Evolutionary conservation across 805 yeast genomes (phyloP).

Genomic region (Kuraishia capsulata): DNA sequence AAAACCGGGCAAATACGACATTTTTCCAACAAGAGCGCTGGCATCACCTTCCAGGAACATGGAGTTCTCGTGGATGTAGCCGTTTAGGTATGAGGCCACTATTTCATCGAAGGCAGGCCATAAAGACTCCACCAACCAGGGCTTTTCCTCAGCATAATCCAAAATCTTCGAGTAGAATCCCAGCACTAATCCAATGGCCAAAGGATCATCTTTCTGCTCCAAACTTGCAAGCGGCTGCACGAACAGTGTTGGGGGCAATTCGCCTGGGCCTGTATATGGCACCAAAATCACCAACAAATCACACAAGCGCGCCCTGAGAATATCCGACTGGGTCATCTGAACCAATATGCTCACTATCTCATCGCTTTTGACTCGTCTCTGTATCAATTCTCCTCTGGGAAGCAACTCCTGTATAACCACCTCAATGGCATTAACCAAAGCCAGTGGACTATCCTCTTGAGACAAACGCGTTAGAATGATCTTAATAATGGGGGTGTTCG

Average conservation of each 20-base stretch:
- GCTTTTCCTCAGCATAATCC: constrained; percentile 4
- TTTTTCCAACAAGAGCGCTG: constrained; percentile 9
- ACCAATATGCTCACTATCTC: constrained; percentile 13
- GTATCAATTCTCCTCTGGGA: constrained; percentile 16
- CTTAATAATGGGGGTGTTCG: constrained; percentile 19
- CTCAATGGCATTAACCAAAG: constrained; percentile 14
- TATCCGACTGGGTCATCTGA: constrained; percentile 12
- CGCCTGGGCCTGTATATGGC: constrained; percentile 10
- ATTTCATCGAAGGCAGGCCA: constrained; percentile 15
- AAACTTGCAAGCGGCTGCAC: constrained; percentile 14
- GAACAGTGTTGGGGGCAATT: constrained; percentile 16
- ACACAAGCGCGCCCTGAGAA: constrained; percentile 15
- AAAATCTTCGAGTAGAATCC: constrained; percentile 21
- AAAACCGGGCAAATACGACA: constrained; percentile 13
- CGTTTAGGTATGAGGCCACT: constrained; percentile 14
- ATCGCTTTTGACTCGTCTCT: constrained; percentile 17
- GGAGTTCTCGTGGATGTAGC: constrained; percentile 13
- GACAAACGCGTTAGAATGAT: constrained; percentile 14
- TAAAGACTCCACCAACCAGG: constrained; percentile 7
- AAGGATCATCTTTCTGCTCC: constrained; percentile 16
- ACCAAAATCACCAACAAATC: constrained; percentile 19
- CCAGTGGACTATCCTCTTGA: constrained; percentile 11
- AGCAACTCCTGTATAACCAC: constrained; percentile 13
- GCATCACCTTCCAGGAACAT: constrained; percentile 15
- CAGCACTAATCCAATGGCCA: constrained; percentile 18